phyloP scores from a whole-genome alignment of 139 green algal genomes.

The Chlamydomonas incerta region DNA sequence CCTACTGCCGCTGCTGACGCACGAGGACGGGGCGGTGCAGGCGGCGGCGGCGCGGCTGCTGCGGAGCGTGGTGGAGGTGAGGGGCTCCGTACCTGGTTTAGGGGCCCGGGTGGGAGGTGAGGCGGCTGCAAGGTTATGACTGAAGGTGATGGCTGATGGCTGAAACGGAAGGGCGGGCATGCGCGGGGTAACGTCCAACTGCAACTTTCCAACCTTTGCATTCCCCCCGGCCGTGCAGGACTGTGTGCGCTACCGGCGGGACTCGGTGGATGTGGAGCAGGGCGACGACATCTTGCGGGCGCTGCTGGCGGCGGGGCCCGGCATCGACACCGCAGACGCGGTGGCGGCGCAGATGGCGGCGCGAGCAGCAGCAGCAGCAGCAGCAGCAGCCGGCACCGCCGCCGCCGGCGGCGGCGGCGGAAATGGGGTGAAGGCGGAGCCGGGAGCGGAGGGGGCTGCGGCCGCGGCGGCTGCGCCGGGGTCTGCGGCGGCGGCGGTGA shows the following conservation, averaged over 20 bases:
- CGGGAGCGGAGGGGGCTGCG: neutral
- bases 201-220: no score
- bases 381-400: neutral
- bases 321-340: neutral
- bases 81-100: no score
- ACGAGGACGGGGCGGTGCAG: neutral
- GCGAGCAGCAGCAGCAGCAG: neutral
- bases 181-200: no score
- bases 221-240: neutral
- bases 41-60: neutral
- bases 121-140: no score
- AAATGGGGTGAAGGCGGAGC: neutral
- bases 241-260: neutral
- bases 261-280: neutral
- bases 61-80: neutral
- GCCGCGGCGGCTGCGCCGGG: no score
- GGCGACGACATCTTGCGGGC: conserved; percentile 19
- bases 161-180: no score
- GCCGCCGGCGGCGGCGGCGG: neutral
- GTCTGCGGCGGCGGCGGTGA: neutral
- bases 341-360: neutral
- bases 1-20: conserved; percentile 19
- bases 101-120: no score
- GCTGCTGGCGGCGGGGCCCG: conserved; percentile 19
- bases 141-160: no score